Conservation (phyloP, 768 basidiomycete genomes). For the Naematelia encephala region DNA sequence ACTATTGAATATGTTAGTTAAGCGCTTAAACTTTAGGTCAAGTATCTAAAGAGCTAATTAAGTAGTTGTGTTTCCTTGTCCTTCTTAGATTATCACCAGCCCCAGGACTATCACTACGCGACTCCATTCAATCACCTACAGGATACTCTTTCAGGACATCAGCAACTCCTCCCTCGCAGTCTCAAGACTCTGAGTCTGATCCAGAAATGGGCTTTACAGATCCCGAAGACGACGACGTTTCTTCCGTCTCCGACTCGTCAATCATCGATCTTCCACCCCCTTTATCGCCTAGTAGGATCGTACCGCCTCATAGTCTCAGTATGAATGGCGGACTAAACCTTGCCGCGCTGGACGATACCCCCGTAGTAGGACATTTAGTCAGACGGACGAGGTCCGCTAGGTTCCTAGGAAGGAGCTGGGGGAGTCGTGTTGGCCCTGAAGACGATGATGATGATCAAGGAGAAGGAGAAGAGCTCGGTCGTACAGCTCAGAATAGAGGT, state of each 20-base stretch:
- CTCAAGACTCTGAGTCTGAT: no score
- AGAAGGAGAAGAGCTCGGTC: neutral
- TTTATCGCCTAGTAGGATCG: conserved; percentile 19
- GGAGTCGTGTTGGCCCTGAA: neutral
- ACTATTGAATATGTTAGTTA: no score
- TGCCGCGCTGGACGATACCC: conserved; percentile 2
- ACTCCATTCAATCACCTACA: no score
- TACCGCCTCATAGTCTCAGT: conserved; percentile 29
- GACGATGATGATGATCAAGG: conserved; percentile 3
- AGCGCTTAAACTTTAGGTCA: no score
- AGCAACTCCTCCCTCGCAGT: no score
- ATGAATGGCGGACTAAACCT: conserved; percentile 15
- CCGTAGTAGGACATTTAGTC: conserved; percentile 21
- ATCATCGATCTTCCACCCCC: conserved; percentile 44
- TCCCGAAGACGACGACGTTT: conserved; percentile 7
- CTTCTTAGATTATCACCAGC: no score
- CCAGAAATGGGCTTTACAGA: no score
- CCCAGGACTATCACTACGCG: no score
- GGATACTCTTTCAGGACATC: no score
- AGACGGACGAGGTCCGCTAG: conserved; percentile 28
- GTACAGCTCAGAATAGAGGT: neutral
- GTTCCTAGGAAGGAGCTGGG: conserved; percentile 29
- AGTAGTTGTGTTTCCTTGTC: no score
- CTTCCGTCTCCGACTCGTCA: conserved; percentile 21
- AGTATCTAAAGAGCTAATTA: no score